Conservation (phyloP, 2,329 filamentous ascomycete species). For the Chaetomium strumarium region DNA sequence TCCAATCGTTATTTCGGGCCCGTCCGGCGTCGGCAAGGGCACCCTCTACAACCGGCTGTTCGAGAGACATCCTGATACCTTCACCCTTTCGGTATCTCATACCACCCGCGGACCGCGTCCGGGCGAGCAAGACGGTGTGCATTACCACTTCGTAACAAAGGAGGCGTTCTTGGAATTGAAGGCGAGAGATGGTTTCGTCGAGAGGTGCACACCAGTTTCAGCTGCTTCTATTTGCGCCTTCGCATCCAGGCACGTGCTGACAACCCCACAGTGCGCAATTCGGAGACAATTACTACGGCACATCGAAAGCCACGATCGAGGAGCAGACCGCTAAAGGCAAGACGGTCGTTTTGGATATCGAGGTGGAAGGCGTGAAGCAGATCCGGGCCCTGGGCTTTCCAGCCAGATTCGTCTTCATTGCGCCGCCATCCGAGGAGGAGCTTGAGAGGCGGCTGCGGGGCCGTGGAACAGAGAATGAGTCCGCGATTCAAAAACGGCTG, state of each 20-base stretch:
- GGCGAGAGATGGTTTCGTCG: constrained; percentile 68
- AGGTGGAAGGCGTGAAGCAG: constrained; percentile 98
- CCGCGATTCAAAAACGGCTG: constrained; percentile 62
- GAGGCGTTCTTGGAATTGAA: constrained; percentile 64
- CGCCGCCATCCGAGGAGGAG: constrained; percentile 68
- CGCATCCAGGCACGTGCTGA: not conserved
- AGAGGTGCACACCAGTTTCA: constrained; percentile 36
- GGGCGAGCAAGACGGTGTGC: constrained; percentile 67
- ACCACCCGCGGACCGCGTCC: constrained; percentile 73
- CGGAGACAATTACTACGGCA: constrained; percentile 81
- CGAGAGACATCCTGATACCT: constrained; percentile 41
- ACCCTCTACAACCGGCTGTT: constrained; percentile 72
- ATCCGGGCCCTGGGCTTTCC: constrained; percentile 70
- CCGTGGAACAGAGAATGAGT: constrained; percentile 72
- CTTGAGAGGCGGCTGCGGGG: constrained; percentile 70
- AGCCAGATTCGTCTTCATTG: constrained; percentile 78
- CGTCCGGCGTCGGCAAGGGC: constrained; percentile 74
- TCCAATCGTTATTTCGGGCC: constrained; percentile 73
- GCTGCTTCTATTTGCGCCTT: not conserved
- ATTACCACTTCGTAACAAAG: constrained; percentile 74
- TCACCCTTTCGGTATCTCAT: constrained; percentile 59
- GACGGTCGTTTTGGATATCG: constrained; percentile 85
- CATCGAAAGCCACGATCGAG: constrained; percentile 71
- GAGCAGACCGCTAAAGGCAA: constrained; percentile 64
- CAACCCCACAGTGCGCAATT: constrained; percentile 59